Evolutionary conservation across 2,329 filamentous ascomycete species (phyloP), one percentile per base, ranked within the genome.

Genomic region (Cladorrhinum sp.): DNA sequence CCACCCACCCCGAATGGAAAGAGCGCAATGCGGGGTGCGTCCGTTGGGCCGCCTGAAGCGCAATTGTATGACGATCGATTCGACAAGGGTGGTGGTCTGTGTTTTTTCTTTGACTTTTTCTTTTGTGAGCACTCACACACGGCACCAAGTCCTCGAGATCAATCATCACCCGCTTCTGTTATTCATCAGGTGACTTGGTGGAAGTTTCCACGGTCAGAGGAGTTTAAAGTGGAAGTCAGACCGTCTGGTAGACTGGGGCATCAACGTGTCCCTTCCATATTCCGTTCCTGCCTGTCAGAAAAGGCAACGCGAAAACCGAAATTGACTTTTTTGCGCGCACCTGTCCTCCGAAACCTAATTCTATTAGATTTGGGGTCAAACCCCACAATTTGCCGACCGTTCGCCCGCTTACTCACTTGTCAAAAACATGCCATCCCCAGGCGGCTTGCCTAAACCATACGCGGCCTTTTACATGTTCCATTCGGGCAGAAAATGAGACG

Each of bases 51-150:
- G 39, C 39, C 24, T 46, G 42, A 20, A 21, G 42, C 36, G 21
- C 54, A n/a, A 46, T 56, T 42, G 30, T 39, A 56, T 56, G 36
- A 56, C 49, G 49, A 56, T 49, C 54, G 36, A 57, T 57, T 57
- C 36, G 54, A 57, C 39, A 36, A 57, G 39, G 54, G 54, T 20
- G 30, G 18, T 3, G 20, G 28, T 56, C 30, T 24, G 36, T 24
- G 52, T 39, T 39, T 39, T 23, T 23, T 16, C 21, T 24, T 54
- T 36, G 51, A 28, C 50, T 53, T 53, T 28, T 4, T 23, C 18
- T 14, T 33, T 26, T 55, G 53, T 55, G 33, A 55, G 26, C 12
- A 30, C 39, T n/a, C 54, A 26, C 18, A 57, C 16, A 46, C 18
- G n/a, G 36, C 42, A 3, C 10, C 16, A 18, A 46, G 12, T 5